Evolutionary conservation across 2,329 filamentous ascomycete genomes (phyloP), one percentile per base, ranked within the genome.

Genomic region (Colletotrichum tanaceti): DNA sequence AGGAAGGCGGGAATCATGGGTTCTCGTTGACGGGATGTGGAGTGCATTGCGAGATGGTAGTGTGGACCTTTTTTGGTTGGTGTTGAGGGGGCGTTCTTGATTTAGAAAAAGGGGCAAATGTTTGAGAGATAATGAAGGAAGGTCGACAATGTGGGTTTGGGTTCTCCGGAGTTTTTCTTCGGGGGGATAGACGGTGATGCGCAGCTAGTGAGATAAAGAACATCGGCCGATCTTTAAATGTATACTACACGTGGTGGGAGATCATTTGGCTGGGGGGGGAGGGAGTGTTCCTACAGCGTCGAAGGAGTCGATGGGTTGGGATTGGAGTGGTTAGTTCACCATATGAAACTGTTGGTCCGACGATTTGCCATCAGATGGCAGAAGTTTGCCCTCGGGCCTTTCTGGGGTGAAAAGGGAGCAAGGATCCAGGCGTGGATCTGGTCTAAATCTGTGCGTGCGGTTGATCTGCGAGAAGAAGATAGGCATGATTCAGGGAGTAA

Each of bases 21-120:
- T 49, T 38, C 44, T 58, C 60, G n/a, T 47, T 28, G 60, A 58
- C 53, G 46, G 65, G 60, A 64, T 68, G 53, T 68, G 60, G 53
- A 64, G 60, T 44, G 28, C n/a, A 20, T 32, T 53, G 50, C 5
- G n/a, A 53, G 49, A 52, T 50, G 10, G 54, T 49, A 16, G 32
- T 43, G 58, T 50, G 58, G 58, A 60, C 63, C 46, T 53, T 28
- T 39, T 20, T 58, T 49, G 28, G 46, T 49, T 52, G 58, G 46
- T 32, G 28, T 32, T 47, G 57, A 35, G n/a, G 28, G 57, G 24
- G 20, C 20, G 44, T 22, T 39, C 28, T 24, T 39, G 9, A 28
- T 11, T 11, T n/a, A 38, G 35, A 58, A 63, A 58, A 39, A 28
- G 52, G 38, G 52, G 32, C 32, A 32, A 35, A 22, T n/a, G 53